Evolutionary conservation across 768 basidiomycete species (phyloP).

Genomic region (Amanita rubescens): DNA sequence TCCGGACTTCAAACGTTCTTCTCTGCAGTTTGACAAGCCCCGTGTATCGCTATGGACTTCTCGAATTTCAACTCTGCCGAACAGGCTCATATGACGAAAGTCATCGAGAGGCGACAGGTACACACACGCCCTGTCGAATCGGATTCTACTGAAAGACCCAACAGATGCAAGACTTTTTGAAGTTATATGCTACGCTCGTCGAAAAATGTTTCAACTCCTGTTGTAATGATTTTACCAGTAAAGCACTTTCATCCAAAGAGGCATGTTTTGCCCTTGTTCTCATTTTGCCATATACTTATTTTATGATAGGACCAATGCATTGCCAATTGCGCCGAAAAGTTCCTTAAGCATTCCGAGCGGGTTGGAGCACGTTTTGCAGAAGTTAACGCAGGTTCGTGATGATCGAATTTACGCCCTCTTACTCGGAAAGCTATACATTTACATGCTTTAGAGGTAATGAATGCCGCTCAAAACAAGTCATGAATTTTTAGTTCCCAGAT

Average conservation of each 20-base stretch:
- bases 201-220: constrained; percentile 96
- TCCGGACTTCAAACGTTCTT: background rate
- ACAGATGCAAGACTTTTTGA: constrained; percentile 98
- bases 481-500: constrained; percentile 9
- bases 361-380: constrained; percentile 91
- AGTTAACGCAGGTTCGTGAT: constrained; percentile 74
- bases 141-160: constrained; percentile 6
- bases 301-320: constrained; percentile 73
- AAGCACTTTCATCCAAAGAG: constrained; percentile 90
- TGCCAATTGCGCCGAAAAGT: constrained; percentile 94
- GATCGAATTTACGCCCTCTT: background rate
- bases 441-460: constrained; percentile 30
- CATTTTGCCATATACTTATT: constrained; percentile 2
- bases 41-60: constrained; percentile 70
- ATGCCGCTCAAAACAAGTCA: constrained; percentile 29
- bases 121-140: background rate
- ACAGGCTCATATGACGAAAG: constrained; percentile 91
- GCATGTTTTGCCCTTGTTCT: constrained; percentile 27
- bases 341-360: constrained; percentile 92
- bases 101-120: constrained; percentile 97
- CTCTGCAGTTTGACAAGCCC: background rate
- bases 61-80: constrained; percentile 84
- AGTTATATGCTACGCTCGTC: constrained; percentile 88
- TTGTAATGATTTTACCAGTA: constrained; percentile 95
- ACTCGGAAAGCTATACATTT: background rate